Evolutionary conservation across 352 stramenopile species (phyloP), one percentile per base, ranked within the genome.

Genomic region (Pythium sukuiense): DNA sequence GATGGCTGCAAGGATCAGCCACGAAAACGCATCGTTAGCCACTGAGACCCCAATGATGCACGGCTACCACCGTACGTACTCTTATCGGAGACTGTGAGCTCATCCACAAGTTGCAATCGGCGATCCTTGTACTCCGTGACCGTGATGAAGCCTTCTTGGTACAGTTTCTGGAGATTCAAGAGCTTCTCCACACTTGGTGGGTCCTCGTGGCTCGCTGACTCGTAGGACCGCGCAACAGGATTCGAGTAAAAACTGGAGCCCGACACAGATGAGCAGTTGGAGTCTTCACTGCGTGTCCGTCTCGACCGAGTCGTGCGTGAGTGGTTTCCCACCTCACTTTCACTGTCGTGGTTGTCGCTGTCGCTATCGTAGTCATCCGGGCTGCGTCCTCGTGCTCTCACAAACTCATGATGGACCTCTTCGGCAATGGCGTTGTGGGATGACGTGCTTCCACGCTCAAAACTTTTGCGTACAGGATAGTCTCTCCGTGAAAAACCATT

Each of bases 71-170:
- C 20, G 20, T 6, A 66, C 80, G 29, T 83, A 90, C 81, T 89
- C 72, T 77, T 71, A 59, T 90, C 78, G 11, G 67, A 69, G 57
- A 87, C 68, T 2, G 65, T 79, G 50, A 83, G 70, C 41, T 90
- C 83, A 54, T 84, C 81, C 24, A 90, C 83, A 6, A 92, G 67
- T 46, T 92, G 83, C 32, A 82, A 63, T 0, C 80, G 79, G 9
- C 83, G 80, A 45, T 88, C 77, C 62, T 87, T 88, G 74, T 88
- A 92, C 59, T 92, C 83, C 6, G 83, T 92, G 26, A 92, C 80
- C 1, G 83, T 92, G 63, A 92, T 90, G 45, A 92, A 92, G 11
- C 83, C 83, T 77, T 92, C 83, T 59, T 92, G 81, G 43, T 80
- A 88, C 41, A 92, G 63, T 18, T 86, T 85, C 61, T 90, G 81